phyloP scores from a whole-genome alignment of 257 asterid genomes.

The Misopates orontium region DNA sequence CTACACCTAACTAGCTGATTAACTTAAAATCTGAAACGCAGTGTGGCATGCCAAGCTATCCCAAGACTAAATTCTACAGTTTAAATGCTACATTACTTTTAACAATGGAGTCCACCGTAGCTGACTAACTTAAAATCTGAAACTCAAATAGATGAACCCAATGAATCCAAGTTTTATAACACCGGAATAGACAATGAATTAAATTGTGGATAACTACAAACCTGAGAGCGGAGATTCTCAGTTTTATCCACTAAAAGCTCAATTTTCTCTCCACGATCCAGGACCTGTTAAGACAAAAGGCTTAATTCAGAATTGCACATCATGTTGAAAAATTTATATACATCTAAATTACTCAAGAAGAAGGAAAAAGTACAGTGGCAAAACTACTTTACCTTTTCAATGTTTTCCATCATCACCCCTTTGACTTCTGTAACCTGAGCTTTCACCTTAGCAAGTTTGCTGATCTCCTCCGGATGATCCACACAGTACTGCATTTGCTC shows the following conservation, averaged over 20 bases:
- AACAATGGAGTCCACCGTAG: not conserved
- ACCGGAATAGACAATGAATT: not conserved
- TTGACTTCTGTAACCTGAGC: conserved; percentile 60
- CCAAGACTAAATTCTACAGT: not conserved
- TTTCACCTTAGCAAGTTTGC: conserved; percentile 51
- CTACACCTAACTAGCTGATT: not conserved
- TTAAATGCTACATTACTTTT: not conserved
- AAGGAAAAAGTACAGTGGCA: not conserved
- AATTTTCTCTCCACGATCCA: conserved; percentile 58
- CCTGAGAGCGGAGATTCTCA: conserved; percentile 64
- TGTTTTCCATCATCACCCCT: conserved; percentile 62
- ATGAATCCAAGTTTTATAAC: not conserved
- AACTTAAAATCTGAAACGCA: not conserved
- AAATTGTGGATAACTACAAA: conserved; percentile 16
- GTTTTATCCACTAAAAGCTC: conserved; percentile 56
- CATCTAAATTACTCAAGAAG: not conserved
- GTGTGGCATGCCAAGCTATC: not conserved
- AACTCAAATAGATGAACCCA: not conserved
- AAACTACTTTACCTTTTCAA: conserved; percentile 38
- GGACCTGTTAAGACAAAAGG: conserved; percentile 39
- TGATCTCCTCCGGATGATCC: conserved; percentile 52
- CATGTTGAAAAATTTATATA: not conserved
- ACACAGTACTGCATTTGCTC: conserved; percentile 58
- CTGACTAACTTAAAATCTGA: not conserved
- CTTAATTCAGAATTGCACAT: conserved; percentile 6